Percentiles rank a stretch among this genome's conserved stretches.
phyloP scores from a whole-genome alignment of 345 rosid species.

The Linum lewisii region DNA sequence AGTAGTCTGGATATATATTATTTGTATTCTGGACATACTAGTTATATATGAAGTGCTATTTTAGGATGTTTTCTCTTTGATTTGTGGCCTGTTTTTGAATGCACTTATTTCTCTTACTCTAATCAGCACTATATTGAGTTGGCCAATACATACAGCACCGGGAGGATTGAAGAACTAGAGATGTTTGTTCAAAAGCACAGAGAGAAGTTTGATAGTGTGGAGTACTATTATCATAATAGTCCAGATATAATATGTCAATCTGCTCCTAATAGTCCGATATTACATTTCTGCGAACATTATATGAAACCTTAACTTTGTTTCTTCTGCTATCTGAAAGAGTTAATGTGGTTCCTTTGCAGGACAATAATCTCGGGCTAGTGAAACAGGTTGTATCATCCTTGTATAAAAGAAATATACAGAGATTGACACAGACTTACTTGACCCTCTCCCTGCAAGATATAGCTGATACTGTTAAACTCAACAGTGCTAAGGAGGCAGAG shows the following conservation, averaged over 20 bases:
- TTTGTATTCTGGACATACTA: not conserved
- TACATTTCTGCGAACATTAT: not conserved
- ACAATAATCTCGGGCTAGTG: slow-evolving; percentile 87
- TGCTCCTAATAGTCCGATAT: not conserved
- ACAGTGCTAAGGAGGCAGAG: slow-evolving; percentile 81
- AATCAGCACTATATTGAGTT: slow-evolving; percentile 64
- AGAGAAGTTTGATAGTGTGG: slow-evolving; percentile 59
- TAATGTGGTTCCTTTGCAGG: slow-evolving; percentile 38
- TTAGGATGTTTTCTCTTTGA: not conserved
- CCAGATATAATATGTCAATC: slow-evolving; percentile 8
- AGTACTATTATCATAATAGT: slow-evolving; percentile 14
- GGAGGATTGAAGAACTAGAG: slow-evolving; percentile 57
- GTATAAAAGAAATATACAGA: slow-evolving; percentile 91
- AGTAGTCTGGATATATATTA: not conserved
- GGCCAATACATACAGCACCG: slow-evolving; percentile 51
- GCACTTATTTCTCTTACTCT: slow-evolving; percentile 8
- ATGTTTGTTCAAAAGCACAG: slow-evolving; percentile 37
- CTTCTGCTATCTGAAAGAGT: slow-evolving; percentile 12
- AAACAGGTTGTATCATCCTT: slow-evolving; percentile 88
- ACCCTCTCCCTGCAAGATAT: slow-evolving; percentile 96
- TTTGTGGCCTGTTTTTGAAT: not conserved
- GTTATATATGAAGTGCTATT: not conserved
- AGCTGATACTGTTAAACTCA: slow-evolving; percentile 71
- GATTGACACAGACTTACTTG: slow-evolving; percentile 86
- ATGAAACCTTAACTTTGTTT: slow-evolving; percentile 3